phyloP scores from a whole-genome alignment of 371 early-diverging fungal genomes.

The Entomophthora muscae region DNA sequence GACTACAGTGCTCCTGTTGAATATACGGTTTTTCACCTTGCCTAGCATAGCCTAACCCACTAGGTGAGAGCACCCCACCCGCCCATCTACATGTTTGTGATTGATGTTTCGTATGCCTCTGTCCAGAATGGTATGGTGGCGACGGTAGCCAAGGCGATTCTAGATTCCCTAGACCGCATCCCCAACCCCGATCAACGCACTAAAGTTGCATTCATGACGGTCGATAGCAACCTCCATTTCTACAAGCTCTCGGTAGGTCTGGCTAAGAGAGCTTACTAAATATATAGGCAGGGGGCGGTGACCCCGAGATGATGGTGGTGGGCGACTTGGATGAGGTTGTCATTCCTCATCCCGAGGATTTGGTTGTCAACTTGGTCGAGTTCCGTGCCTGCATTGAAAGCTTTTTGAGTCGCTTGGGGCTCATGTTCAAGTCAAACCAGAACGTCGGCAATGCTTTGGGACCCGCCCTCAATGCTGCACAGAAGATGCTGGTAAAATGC shows the following conservation, averaged over 20 bases:
- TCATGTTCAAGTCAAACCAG: constrained; percentile 68
- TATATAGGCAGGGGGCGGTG: constrained; percentile 23
- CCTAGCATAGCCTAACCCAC: background rate
- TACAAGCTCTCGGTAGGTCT: constrained; percentile 52
- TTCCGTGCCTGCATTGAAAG: constrained; percentile 43
- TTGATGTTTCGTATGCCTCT: constrained; percentile 80
- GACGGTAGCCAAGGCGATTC: constrained; percentile 58
- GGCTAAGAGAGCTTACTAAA: background rate
- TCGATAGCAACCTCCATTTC: constrained; percentile 77
- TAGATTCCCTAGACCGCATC: constrained; percentile 63
- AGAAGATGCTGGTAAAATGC: constrained; percentile 47
- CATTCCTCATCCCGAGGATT: constrained; percentile 65
- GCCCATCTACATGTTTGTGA: constrained; percentile 75
- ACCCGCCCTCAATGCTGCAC: constrained; percentile 68
- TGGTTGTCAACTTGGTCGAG: constrained; percentile 71
- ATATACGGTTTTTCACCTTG: constrained; percentile 46
- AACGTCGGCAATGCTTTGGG: constrained; percentile 62
- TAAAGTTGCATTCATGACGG: constrained; percentile 74
- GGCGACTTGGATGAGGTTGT: constrained; percentile 79
- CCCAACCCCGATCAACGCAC: constrained; percentile 81
- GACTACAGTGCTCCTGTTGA: constrained; percentile 91
- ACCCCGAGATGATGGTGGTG: constrained; percentile 87
- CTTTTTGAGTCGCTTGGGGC: constrained; percentile 51
- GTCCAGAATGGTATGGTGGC: constrained; percentile 62
- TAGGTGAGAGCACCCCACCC: constrained; percentile 80